phyloP scores from a whole-genome alignment of 495 filamentous ascomycete genomes.

The Glutinoglossum americanum region DNA sequence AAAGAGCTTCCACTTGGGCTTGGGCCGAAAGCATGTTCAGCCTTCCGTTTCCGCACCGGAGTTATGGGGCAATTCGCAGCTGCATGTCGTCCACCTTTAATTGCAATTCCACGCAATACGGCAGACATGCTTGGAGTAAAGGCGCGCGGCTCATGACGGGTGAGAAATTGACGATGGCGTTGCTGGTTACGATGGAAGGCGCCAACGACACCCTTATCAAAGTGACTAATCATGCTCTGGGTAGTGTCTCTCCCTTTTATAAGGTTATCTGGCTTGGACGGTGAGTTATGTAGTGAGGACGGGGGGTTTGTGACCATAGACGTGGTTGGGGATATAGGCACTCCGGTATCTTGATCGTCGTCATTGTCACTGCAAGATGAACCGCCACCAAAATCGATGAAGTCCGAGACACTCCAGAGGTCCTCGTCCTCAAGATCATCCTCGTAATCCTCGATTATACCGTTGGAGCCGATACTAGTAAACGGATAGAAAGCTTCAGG shows the following conservation, averaged over 20 bases:
- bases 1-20: not conserved
- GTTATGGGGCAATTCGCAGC: conserved; percentile 33
- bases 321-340: conserved; percentile 11
- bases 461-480: conserved; percentile 33
- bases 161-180: conserved; percentile 44
- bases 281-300: conserved; percentile 7
- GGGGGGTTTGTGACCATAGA: conserved; percentile 8
- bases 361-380: conserved; percentile 31
- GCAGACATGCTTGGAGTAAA: conserved; percentile 11
- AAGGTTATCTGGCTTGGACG: not conserved
- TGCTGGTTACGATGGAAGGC: conserved; percentile 63
- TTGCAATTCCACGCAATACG: conserved; percentile 29
- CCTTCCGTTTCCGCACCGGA: conserved; percentile 27
- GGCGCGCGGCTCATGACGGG: conserved; percentile 27
- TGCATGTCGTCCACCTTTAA: conserved; percentile 32
- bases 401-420: conserved; percentile 43
- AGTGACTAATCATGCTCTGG: conserved; percentile 39
- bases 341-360: conserved; percentile 17
- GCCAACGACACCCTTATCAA: conserved; percentile 47
- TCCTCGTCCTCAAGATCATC: conserved; percentile 43
- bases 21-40: conserved; percentile 11
- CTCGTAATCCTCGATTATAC: conserved; percentile 31
- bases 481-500: conserved; percentile 58
- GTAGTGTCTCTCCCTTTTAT: conserved; percentile 19
- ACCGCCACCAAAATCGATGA: conserved; percentile 44